Base-by-base conservation (phyloP, 371 early-diverging fungal species). In the Actinomortierella wolfii region DNA sequence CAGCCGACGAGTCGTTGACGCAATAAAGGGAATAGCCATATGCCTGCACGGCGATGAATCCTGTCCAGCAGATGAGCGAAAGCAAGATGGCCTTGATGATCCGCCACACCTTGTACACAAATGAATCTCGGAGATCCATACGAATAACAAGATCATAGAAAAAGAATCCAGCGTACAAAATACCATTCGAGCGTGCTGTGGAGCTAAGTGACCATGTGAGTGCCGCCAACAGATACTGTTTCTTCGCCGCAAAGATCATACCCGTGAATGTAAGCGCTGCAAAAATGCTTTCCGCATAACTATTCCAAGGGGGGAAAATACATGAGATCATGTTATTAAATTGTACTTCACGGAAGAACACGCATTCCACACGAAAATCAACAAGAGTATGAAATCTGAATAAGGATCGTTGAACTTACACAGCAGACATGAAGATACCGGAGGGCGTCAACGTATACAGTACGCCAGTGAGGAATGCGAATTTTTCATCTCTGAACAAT, bases 221-320 rank as follows among this genome's bases (percentile, higher is more conserved):
- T 3, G 92, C 78, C 4, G 92, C 89, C 29, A 52, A 39, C 42
- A 84, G 59, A 43, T 86, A 80, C 13, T 77, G 76, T 20, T 79
- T 76, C 23, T 77, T 65, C 0, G 73, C 74, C 14, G 80, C 64
- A 48, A 76, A 78, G 28, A 79, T 55, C 93, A 96, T 91, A 6
- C 95, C 95, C 0, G 79, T 67, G 68, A 97, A 96, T 1, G 86
- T 82, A 1, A 94, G 78, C 17, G 83, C 68, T 0, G 94, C 89
- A 80, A 96, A 97, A n/a, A 88, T 67, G 26, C 92, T 89, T 68
- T 97, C 97, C 0, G 96, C 88, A 64, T 96, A 92, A 20, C 87
- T 86, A 25, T 13, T 45, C 13, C 21, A 43, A 17, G 43, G 41
- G 23, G 15, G 20, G 11, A 28, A 23, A 39, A 4, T 7, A 41